These are phyloP conservation scores for Talaromyces liani DNA, from an alignment of 495 filamentous ascomycete species.

Conservation along the genomic window DNA sequence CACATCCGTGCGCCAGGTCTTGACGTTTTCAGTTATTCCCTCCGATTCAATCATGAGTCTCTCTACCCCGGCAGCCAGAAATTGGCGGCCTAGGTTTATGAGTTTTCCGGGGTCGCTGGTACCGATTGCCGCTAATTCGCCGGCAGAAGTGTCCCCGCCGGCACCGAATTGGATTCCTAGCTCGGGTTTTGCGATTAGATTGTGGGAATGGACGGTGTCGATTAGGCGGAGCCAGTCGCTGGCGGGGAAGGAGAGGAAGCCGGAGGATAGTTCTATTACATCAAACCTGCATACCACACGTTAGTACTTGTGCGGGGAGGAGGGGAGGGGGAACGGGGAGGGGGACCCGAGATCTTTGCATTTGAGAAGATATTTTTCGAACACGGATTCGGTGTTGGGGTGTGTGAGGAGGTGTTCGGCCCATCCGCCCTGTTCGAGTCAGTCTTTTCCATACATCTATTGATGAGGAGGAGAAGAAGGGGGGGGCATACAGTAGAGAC, in stretches of 20 bases:
- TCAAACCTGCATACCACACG: conserved; percentile 34
- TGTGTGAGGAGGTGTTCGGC: conserved; percentile 48
- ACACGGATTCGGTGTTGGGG: conserved; percentile 31
- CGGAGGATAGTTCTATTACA: conserved; percentile 46
- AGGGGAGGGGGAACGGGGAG: neutral
- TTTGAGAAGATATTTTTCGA: conserved; percentile 44
- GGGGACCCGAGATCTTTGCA: conserved; percentile 42
- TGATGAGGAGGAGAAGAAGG: neutral
- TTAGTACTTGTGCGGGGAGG: neutral
- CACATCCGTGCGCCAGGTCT: conserved; percentile 49
- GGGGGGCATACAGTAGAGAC: conserved; percentile 37
- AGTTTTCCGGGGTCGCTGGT: conserved; percentile 46
- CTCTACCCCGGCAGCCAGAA: conserved; percentile 49
- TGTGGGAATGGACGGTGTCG: conserved; percentile 43
- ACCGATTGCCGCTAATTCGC: conserved; percentile 41
- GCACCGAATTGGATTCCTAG: conserved; percentile 55
- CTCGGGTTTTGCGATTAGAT: conserved; percentile 51
- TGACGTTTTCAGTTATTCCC: conserved; percentile 54
- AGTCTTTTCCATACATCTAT: neutral
- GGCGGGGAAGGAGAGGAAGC: conserved; percentile 46
- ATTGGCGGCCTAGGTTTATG: conserved; percentile 41
- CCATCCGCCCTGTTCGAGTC: conserved; percentile 43
- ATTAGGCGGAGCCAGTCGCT: conserved; percentile 52
- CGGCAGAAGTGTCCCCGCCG: conserved; percentile 46
- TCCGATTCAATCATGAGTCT: conserved; percentile 57